A percentile compares a stretch with the other conserved stretches of the same genome.
phyloP scores from a whole-genome alignment of 1,284 basidiomycete genomes.

The Austroboletus olivaceoglutinosus region DNA sequence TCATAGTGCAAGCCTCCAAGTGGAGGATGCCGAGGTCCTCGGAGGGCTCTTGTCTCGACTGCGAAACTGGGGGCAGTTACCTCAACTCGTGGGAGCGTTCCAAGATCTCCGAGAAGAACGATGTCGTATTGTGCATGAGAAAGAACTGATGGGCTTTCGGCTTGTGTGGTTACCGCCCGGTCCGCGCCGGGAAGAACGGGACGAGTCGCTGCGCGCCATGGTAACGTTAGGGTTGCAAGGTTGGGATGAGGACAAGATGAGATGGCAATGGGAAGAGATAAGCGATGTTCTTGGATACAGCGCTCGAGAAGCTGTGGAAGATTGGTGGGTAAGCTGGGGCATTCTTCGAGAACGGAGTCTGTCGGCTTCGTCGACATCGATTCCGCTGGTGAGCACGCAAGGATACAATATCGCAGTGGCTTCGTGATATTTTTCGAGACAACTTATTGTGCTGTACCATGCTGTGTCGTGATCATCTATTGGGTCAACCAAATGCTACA shows the following conservation, averaged over 20 bases:
- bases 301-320: constrained; percentile 39
- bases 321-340: constrained; percentile 45
- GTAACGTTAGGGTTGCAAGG: constrained; percentile 11
- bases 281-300: constrained; percentile 38
- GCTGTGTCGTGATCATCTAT: neutral
- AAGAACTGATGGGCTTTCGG: constrained; percentile 9
- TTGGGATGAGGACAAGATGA: constrained; percentile 30
- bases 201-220: constrained; percentile 16
- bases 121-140: constrained; percentile 17
- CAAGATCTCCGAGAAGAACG: constrained; percentile 38
- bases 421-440: neutral
- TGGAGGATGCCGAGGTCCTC: constrained; percentile 42
- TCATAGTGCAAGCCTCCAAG: constrained; percentile 27
- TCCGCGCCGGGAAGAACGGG: constrained; percentile 8
- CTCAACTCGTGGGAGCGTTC: constrained; percentile 38
- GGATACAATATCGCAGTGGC: neutral
- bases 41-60: constrained; percentile 44
- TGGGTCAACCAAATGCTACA: neutral
- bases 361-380: neutral
- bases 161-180: constrained; percentile 18
- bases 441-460: neutral
- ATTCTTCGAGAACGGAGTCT: constrained; percentile 27
- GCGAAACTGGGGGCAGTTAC: constrained; percentile 35
- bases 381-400: neutral
- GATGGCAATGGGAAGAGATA: constrained; percentile 38